These are phyloP conservation scores for Cladophialophora psammophila DNA, from an alignment of 2,329 filamentous ascomycete genomes.

Conservation along the genomic window DNA sequence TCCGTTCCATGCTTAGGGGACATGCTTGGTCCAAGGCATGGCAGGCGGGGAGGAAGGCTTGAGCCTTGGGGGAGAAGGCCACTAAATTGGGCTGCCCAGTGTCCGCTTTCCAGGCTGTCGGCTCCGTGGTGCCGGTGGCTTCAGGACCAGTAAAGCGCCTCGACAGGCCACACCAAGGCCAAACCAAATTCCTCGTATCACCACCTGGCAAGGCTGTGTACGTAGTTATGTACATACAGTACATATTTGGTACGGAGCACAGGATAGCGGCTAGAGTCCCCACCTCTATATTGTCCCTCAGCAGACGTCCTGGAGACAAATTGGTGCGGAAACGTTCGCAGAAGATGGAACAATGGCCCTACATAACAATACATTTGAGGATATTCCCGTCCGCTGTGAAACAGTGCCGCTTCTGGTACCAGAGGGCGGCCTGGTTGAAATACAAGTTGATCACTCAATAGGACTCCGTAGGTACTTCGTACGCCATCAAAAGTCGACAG, in stretches of 20 bases:
- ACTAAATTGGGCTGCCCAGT: not conserved
- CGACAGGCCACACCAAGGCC: not conserved
- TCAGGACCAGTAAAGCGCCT: not conserved
- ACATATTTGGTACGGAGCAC: not conserved
- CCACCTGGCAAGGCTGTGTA: not conserved
- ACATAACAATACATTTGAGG: not conserved
- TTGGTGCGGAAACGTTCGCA: not conserved
- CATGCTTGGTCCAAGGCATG: not conserved
- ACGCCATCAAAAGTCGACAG: too few relatives aligned
- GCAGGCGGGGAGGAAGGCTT: not conserved
- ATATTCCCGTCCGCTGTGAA: not conserved
- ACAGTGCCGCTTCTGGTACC: not conserved
- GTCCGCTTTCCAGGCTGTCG: not conserved
- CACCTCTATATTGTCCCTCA: not conserved
- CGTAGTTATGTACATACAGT: not conserved
- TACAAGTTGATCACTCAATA: not conserved
- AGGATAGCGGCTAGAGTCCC: not conserved
- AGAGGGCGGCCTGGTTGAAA: not conserved
- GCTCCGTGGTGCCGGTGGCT: not conserved
- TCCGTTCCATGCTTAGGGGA: not conserved
- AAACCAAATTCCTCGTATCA: conserved; percentile 2
- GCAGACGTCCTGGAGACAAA: not conserved
- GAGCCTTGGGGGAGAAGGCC: not conserved
- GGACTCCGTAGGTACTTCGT: not conserved
- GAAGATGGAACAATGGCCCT: not conserved